Percentiles rank a stretch among this genome's conserved stretches.
These are phyloP conservation scores for Metarhizium brunneum DNA, from an alignment of 2,329 filamentous ascomycete genomes.

Conservation along the genomic window DNA sequence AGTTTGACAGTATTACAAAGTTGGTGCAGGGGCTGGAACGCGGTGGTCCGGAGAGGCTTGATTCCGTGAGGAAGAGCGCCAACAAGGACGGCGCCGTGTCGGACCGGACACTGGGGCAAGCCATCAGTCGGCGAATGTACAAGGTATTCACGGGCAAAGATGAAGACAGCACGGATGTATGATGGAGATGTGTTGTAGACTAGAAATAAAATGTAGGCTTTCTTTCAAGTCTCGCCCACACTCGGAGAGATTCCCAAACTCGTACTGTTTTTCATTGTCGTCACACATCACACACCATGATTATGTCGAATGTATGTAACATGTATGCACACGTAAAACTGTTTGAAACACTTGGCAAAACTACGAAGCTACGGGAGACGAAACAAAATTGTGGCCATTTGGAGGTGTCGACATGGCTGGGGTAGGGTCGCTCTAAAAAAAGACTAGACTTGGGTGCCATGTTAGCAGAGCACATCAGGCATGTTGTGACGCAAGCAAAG, in stretches of 20 bases:
- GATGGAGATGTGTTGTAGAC: conserved; percentile 3
- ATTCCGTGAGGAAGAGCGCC: conserved; percentile 47
- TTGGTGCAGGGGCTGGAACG: conserved; percentile 50
- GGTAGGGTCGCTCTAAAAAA: no score
- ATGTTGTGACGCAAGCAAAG: background rate
- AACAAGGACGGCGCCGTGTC: conserved; percentile 48
- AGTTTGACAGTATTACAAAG: conserved; percentile 48
- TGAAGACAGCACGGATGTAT: conserved; percentile 46
- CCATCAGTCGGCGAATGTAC: conserved; percentile 48
- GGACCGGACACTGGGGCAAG: conserved; percentile 45
- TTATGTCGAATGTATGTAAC: no score
- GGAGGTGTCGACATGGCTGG: background rate
- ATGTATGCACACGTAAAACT: no score
- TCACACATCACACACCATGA: no score
- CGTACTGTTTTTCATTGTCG: no score
- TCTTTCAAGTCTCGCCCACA: no score
- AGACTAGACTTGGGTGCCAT: background rate
- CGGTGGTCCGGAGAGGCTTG: conserved; percentile 51
- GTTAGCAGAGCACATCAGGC: background rate
- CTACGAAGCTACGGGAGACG: background rate
- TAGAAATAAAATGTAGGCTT: no score
- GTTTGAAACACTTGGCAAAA: background rate
- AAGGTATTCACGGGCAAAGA: conserved; percentile 52
- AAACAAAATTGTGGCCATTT: background rate
- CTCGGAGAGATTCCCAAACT: no score